Evolutionary conservation across 192 early-diverging fungal genomes (phyloP).

Genomic region (Backusella mclennaniae): DNA sequence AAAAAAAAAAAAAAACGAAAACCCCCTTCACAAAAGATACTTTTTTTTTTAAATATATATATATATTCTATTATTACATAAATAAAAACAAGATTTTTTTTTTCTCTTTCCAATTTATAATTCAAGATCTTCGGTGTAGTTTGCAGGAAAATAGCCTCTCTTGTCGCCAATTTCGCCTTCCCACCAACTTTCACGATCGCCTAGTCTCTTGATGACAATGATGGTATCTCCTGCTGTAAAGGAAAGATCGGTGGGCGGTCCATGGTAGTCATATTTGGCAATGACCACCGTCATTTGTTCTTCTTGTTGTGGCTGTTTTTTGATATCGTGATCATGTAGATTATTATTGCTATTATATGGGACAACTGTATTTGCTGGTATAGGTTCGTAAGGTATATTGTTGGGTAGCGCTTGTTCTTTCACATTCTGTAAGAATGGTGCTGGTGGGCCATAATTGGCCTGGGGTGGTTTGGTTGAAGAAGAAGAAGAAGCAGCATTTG

Average conservation of each 20-base stretch:
- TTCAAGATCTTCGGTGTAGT: slow-evolving; percentile 13
- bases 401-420: neutral
- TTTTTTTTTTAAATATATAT: neutral
- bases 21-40: too few species aligned
- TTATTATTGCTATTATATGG: neutral
- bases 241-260: slow-evolving; percentile 28
- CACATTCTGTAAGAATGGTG: neutral
- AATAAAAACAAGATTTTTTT: neutral
- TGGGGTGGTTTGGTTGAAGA: neutral
- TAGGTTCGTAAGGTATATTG: neutral
- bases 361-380: neutral
- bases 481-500: neutral
- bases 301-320: neutral
- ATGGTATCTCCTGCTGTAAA: slow-evolving; percentile 41
- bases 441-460: neutral
- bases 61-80: neutral
- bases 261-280: slow-evolving; percentile 41
- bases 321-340: neutral
- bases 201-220: slow-evolving; percentile 26
- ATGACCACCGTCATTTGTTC: slow-evolving; percentile 2
- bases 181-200: slow-evolving; percentile 37
- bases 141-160: slow-evolving; percentile 23
- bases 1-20: too few species aligned
- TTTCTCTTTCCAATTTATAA: neutral
- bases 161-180: slow-evolving; percentile 28